phyloP scores from a whole-genome alignment of 2,329 filamentous ascomycete species.

The Sporothrix pallida region DNA sequence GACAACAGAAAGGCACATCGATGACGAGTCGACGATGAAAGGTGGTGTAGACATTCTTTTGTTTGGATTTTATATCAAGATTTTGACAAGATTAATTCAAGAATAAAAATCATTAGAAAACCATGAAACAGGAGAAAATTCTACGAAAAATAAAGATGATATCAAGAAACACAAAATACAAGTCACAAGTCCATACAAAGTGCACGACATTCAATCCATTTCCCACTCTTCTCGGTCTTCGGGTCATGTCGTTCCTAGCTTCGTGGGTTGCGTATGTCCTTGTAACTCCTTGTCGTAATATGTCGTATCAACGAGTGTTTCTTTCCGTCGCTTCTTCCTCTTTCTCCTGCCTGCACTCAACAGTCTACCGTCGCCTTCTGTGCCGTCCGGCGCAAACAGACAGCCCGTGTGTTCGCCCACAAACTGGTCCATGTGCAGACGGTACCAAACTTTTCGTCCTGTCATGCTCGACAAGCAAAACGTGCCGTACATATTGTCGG shows the following conservation, averaged over 20 bases:
- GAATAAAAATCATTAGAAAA: too few relatives aligned
- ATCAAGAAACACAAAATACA: too few relatives aligned
- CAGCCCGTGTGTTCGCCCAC: too few relatives aligned
- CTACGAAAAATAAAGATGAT: too few relatives aligned
- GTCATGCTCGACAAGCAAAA: not conserved
- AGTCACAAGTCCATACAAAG: too few relatives aligned
- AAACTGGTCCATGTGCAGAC: too few relatives aligned
- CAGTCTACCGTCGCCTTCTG: not conserved
- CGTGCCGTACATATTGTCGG: constrained; percentile 7
- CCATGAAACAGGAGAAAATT: too few relatives aligned
- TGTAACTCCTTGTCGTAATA: not conserved
- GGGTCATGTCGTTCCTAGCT: not conserved
- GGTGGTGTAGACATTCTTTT: too few relatives aligned
- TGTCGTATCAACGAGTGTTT: not conserved
- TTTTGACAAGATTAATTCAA: too few relatives aligned
- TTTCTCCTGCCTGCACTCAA: not conserved
- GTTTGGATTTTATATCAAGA: too few relatives aligned
- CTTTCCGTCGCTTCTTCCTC: not conserved
- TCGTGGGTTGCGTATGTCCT: not conserved
- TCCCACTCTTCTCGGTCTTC: not conserved
- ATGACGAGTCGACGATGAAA: too few relatives aligned
- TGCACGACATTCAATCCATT: not conserved
- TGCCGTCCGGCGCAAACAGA: not conserved
- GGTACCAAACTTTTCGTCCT: not conserved
- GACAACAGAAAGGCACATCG: not conserved